Evolutionary conservation across 768 basidiomycete species (phyloP).

Genomic region (Kwoniella bestiolae): DNA sequence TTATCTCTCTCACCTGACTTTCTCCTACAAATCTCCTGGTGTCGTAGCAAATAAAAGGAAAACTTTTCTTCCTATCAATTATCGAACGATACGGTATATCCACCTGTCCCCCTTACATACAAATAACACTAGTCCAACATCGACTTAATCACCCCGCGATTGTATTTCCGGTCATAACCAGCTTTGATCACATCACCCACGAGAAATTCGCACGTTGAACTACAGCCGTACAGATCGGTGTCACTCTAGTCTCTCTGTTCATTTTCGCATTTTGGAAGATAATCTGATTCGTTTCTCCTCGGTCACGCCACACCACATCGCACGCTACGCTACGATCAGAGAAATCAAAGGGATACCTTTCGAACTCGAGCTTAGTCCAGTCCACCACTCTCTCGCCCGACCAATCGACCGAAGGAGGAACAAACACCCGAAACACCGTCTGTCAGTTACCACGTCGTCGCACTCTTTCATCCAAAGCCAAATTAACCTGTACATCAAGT

Average conservation of each 20-base stretch:
- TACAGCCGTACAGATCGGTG: too few relatives aligned
- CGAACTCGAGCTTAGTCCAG: not conserved
- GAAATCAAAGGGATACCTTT: slow-evolving; percentile 9
- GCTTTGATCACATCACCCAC: not conserved
- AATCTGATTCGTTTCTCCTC: not conserved
- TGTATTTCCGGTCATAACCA: too few relatives aligned
- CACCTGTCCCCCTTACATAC: too few relatives aligned
- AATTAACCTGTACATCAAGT: not conserved
- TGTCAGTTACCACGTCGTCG: not conserved
- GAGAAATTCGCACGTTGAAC: not conserved
- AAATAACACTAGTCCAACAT: too few relatives aligned
- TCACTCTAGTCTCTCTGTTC: not conserved
- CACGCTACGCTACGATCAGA: too few relatives aligned
- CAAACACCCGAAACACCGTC: too few relatives aligned
- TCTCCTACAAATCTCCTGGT: slow-evolving; percentile 2
- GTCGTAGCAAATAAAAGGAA: not conserved
- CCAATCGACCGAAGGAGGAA: too few relatives aligned
- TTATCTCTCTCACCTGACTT: not conserved
- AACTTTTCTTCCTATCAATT: slow-evolving; percentile 1
- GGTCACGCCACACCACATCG: not conserved
- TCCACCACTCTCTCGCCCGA: not conserved
- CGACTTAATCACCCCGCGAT: too few relatives aligned
- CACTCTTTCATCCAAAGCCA: not conserved
- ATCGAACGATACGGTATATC: too few relatives aligned
- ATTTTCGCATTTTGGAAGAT: too few relatives aligned